Base-by-base conservation (phyloP, 129 eudicot species). In the Dittrichia graveolens region DNA sequence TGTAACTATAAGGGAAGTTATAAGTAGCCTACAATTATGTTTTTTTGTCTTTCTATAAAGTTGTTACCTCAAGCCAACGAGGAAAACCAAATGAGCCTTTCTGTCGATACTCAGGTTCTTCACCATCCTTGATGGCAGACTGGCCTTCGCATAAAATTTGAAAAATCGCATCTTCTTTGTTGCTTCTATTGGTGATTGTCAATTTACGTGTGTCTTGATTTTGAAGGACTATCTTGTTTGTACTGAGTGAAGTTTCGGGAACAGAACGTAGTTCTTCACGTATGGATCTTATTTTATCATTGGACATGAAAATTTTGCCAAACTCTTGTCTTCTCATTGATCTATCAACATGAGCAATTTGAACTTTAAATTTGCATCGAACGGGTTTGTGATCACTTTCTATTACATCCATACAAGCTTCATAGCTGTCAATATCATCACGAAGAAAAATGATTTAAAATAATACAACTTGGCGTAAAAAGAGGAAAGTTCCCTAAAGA, bases 361-460 rank as follows among this genome's bases (percentile, higher is more conserved):
- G 93, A 65, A 94, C 78, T 69, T 83, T 72, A 5, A 94, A 75
- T 81, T 94, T 94, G 87, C 98, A 90, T 8, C 98, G 88, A 40
- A 94, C 96, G 0, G 97, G 98, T 73, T 94, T 94, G 65, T 94
- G 98, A 77, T 94, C 98, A 65, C 98, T 94, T 78, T 94, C 98
- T 72, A 73, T 79, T 68, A 94, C 98, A 47, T 94, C 98, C 98
- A 94, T 94, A 80, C 92, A 82, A 40, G 96, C 98, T 45, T 90
- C 97, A 6, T 94, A 94, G 75, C 98, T 94, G 68, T 75, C 10
- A 57, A 72, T 47, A 11, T 15, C 59, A 58, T 13, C 52, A 14
- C 13, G 6, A 66, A 55, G 34, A 8, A 35, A 56, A 44, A 61
- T 16, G 68, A 55, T 37, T 71, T n/a, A 42, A 34, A 39, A 15